Evolutionary conservation across 2,329 filamentous ascomycete species (phyloP), one percentile per base, ranked within the genome.

Genomic region (Microsporum canis): DNA sequence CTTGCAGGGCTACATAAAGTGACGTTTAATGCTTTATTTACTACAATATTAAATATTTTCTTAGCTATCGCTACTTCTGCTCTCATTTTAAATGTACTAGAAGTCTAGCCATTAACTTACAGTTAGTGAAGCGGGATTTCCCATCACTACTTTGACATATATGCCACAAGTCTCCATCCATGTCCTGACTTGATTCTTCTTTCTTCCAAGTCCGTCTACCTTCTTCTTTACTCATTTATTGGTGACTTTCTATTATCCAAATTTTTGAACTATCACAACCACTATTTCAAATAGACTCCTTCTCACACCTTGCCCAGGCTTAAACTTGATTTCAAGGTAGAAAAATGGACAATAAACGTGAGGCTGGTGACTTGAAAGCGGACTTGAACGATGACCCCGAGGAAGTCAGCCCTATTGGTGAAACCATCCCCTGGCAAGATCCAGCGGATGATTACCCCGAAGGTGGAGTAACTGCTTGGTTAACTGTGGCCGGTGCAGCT

Each of bases 401-500:
- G 12, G 10, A 53, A 6, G 29, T n/a, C 27, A 53, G 27, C 27
- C 31, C 31, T 2, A 17, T 33, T 4, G 33, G 49, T 27, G 27
- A 53, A 33, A 57, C 27, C 0, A 27, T 8, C 14, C 55, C 8
- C 23, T 38, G 51, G 51, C n/a, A 56, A n/a, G 51, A 56, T 29
- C 29, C 7, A 27, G 38, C 39, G 34, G 12, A 53, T 33, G 27
- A n/a, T 8, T 57, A 57, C 56, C 56, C 56, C 5, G 56, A 58
- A 45, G 56, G 56, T 1, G 56, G 36, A 10, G 5, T 2, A 6
- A 5, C 63, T 7, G 71, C 71, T 33, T 73, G 71, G 71, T 49
- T 68, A 45, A 78, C 79, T 1, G 82, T 86, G 65, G 65, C 77
- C 0, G 79, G 79, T 34, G 75, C 71, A 0, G 79, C 75, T 67